Conservation (phyloP, 176 grass and related monocot genomes). For the Poa annua region DNA sequence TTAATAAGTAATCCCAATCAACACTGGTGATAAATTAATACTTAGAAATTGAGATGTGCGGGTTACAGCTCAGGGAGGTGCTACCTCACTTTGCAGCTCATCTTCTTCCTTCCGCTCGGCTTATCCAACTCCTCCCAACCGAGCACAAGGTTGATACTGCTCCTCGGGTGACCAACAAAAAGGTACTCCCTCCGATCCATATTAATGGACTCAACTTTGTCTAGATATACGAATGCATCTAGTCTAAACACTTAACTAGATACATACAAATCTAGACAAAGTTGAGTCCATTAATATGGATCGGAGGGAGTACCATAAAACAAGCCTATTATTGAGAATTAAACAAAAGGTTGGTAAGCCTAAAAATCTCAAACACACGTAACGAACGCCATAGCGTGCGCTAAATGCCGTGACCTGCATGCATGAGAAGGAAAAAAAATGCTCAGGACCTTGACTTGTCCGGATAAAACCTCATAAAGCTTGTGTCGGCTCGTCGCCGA, state of each 20-base stretch:
- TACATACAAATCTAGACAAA: no score
- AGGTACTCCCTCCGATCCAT: no score
- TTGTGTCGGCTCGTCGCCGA: background rate
- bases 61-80: background rate
- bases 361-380: no score
- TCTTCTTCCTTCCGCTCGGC: background rate
- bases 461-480: background rate
- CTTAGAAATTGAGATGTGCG: background rate
- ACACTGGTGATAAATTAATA: background rate
- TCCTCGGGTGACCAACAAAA: no score
- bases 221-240: no score
- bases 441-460: background rate
- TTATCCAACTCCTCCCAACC: background rate
- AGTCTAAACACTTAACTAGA: no score
- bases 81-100: background rate
- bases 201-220: no score
- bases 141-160: no score
- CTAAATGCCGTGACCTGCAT: background rate
- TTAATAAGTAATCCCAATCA: background rate
- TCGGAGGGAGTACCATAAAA: no score
- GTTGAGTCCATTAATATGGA: no score
- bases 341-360: no score
- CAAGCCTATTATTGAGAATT: no score
- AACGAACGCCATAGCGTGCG: background rate
- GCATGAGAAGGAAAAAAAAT: background rate